A percentile compares a stretch with the other conserved stretches of the same genome.
Conservation (phyloP, 2,329 filamentous ascomycete species). For the Aspergillus ochraceoroseus region DNA sequence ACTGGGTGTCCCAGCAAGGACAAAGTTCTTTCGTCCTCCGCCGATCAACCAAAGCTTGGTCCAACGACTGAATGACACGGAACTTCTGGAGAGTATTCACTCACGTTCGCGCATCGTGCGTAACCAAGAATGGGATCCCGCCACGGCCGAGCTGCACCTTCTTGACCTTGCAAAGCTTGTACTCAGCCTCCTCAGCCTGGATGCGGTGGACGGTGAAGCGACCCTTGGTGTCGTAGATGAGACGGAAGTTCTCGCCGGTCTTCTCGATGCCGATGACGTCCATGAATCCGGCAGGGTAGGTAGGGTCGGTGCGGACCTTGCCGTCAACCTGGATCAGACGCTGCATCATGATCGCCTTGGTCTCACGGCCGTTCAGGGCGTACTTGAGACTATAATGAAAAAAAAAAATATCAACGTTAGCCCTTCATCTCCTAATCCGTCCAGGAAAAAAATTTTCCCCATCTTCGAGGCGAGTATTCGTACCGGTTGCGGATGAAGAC, state of each 20-base stretch:
- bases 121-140: constrained; percentile 99
- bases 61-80: constrained; percentile 99
- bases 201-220: constrained; percentile 99
- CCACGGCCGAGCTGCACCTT: constrained; percentile 98
- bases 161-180: constrained; percentile 99
- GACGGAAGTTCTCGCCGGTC: constrained; percentile 99
- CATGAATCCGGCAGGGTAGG: constrained; percentile 98
- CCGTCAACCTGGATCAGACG: constrained; percentile 98
- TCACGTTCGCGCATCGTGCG: constrained; percentile 99
- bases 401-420: constrained; percentile 15
- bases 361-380: constrained; percentile 97
- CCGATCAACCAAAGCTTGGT: constrained; percentile 87
- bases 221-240: constrained; percentile 99
- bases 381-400: constrained; percentile 82
- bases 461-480: constrained; percentile 27
- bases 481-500: constrained; percentile 84
- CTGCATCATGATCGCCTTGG: constrained; percentile 97
- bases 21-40: constrained; percentile 36
- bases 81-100: constrained; percentile 59
- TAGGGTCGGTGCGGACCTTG: constrained; percentile 98
- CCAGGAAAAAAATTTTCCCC: too few species aligned
- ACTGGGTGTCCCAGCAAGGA: constrained; percentile 32
- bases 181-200: constrained; percentile 96
- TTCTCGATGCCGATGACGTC: constrained; percentile 99
- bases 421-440: neutral